Evolutionary conservation across 306 rosid species (phyloP), one percentile per base, ranked within the genome.

Genomic region (Quercus mongolica): DNA sequence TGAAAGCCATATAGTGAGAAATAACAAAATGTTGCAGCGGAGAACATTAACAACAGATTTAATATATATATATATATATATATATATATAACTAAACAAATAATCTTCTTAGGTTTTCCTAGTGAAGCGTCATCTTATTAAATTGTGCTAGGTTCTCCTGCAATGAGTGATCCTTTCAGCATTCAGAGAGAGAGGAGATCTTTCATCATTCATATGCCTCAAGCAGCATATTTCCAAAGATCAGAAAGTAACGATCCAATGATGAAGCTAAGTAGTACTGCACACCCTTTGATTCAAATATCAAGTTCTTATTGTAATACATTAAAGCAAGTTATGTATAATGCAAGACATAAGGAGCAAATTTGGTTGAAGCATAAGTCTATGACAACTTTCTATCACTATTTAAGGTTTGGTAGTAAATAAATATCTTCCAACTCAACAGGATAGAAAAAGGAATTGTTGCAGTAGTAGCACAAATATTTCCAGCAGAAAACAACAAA

Each of bases 1-100:
- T 56, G 62, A 72, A 71, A 56, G 65, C 80, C 26, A 64, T 65
- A 35, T 14, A 75, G 49, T 78, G 69, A 62, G 76, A 68, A 70
- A 57, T 69, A 67, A 57, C 46, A 72, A 33, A 61, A 68, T 35
- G 75, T 8, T 59, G 57, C 72, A 17, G 54, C 62, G 33, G 30
- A 56, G 30, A 30, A 46, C 33, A 64, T 62, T 63, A 44, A 58
- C 46, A 75, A 23, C 46, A 35, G 58, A 65, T 65, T 65, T 6
- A n/a, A n/a, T n/a, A n/a, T n/a, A n/a, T n/a, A 14, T 14, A 61
- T 14, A 51, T 5, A 31, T 30, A 76, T 21, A 61, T 14, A 51
- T 5, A 31, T 30, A 76, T 21, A 26, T 41, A 62, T 49, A 31
- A 41, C 41, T 77, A 85, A 71, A 35, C 19, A 56, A 69, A 30